phyloP scores from a whole-genome alignment of 2,329 filamentous ascomycete genomes.

The Cercospora nicotianae region DNA sequence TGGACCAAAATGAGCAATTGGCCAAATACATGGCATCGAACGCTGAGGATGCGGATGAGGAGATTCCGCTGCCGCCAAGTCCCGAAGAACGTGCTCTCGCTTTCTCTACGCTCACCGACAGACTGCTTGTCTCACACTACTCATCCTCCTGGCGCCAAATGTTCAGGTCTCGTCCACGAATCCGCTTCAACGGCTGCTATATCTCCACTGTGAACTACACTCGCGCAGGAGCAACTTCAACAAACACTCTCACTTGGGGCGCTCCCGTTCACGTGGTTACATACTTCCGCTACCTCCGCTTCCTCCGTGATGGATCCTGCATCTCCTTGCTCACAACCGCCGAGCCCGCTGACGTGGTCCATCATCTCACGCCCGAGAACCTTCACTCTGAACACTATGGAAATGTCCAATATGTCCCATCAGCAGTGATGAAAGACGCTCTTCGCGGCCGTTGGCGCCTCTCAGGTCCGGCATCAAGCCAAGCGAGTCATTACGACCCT shows the following conservation, averaged over 20 bases:
- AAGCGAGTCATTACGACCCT: conserved; percentile 20
- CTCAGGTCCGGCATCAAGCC: conserved; percentile 48
- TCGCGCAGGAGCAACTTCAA: conserved; percentile 72
- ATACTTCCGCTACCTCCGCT: conserved; percentile 94
- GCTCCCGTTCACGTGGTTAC: conserved; percentile 92
- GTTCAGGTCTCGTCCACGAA: conserved; percentile 77
- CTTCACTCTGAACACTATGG: conserved; percentile 49
- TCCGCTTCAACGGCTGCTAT: conserved; percentile 94
- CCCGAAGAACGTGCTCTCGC: conserved; percentile 28
- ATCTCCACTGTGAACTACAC: conserved; percentile 97
- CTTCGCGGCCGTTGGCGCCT: conserved; percentile 66
- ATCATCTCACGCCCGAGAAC: conserved; percentile 73
- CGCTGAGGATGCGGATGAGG: conserved; percentile 22
- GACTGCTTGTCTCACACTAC: conserved; percentile 35
- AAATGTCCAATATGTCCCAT: conserved; percentile 40
- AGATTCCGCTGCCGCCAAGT: conserved; percentile 26
- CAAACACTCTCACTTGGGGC: conserved; percentile 71
- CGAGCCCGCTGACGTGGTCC: conserved; percentile 85
- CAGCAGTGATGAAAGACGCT: conserved; percentile 67
- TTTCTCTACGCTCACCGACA: conserved; percentile 29
- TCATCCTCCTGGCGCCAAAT: conserved; percentile 57
- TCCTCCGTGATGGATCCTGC: conserved; percentile 84
- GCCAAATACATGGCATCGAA: conserved; percentile 28
- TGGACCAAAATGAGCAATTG: conserved; percentile 30
- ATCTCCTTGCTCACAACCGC: conserved; percentile 78